Conservation (phyloP, 116 monocot species). For the Phalaenopsis hybrid region DNA sequence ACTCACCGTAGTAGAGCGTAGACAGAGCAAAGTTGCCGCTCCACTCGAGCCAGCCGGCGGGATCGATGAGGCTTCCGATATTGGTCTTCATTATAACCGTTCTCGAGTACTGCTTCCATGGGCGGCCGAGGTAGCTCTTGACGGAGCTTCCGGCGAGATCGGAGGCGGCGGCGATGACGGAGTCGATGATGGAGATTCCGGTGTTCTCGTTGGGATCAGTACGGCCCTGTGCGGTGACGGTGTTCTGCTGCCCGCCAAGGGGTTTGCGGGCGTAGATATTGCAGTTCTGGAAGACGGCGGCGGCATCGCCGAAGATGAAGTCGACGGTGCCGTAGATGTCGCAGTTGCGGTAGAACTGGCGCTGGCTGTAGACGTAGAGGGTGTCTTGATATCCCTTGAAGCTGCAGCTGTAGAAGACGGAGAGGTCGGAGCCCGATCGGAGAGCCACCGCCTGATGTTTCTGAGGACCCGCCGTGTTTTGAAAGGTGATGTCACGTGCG, state of each 20-base stretch:
- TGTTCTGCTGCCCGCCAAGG: conserved; percentile 34
- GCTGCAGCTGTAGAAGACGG: too few relatives aligned
- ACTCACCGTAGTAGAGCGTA: conserved; percentile 52
- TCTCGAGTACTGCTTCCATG: conserved; percentile 47
- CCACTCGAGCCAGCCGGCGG: conserved; percentile 53
- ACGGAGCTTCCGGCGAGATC: conserved; percentile 23
- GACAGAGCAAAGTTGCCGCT: conserved; percentile 38
- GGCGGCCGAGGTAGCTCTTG: conserved; percentile 41
- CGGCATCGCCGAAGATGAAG: too few relatives aligned
- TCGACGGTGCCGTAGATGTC: too few relatives aligned
- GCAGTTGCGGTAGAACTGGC: too few relatives aligned
- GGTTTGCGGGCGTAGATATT: conserved; percentile 33
- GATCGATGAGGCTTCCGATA: conserved; percentile 26
- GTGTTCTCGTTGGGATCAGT: conserved; percentile 57
- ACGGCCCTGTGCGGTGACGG: conserved; percentile 43
- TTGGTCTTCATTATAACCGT: conserved; percentile 37
- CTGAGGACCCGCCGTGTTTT: too few relatives aligned
- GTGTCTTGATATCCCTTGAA: too few relatives aligned
- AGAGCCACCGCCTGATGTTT: too few relatives aligned
- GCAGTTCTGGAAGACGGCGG: conserved; percentile 12
- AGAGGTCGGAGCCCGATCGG: too few relatives aligned
- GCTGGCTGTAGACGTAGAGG: too few relatives aligned
- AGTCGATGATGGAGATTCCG: conserved; percentile 38
- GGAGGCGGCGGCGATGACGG: conserved; percentile 27
- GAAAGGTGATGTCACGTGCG: too few relatives aligned